Percentiles rank a stretch among this genome's conserved stretches.
Conservation (phyloP, 495 filamentous ascomycete genomes). For the Xylona heveae region DNA sequence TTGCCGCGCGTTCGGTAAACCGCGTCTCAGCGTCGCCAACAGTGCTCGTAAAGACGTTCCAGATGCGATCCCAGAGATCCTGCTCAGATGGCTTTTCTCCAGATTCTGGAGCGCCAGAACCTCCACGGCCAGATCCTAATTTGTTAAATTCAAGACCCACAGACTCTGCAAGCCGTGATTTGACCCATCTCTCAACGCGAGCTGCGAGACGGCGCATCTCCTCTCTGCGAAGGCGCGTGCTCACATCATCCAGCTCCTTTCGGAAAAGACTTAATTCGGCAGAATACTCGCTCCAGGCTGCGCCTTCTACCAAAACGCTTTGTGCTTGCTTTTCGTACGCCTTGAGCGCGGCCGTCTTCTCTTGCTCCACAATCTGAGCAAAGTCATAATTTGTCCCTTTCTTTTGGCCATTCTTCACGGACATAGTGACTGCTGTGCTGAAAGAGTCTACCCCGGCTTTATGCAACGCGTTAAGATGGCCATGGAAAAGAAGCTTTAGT, state of each 20-base stretch:
- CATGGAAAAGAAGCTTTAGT: constrained; percentile 69
- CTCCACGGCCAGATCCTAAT: constrained; percentile 66
- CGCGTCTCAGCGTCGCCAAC: constrained; percentile 66
- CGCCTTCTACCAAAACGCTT: constrained; percentile 48
- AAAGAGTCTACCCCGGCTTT: constrained; percentile 78
- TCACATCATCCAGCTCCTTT: constrained; percentile 78
- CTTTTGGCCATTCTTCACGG: constrained; percentile 84
- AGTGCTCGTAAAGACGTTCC: constrained; percentile 67
- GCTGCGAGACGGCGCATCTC: constrained; percentile 88
- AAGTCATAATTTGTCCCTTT: constrained; percentile 80
- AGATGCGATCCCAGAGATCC: constrained; percentile 90
- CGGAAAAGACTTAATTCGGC: constrained; percentile 36
- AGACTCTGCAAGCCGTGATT: constrained; percentile 64
- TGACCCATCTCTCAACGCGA: constrained; percentile 81
- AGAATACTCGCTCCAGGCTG: constrained; percentile 59
- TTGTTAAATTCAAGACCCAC: constrained; percentile 89
- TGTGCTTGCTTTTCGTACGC: constrained; percentile 60
- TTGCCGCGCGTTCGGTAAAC: constrained; percentile 71
- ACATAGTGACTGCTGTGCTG: constrained; percentile 58
- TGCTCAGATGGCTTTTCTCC: constrained; percentile 61
- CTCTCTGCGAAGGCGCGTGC: constrained; percentile 59
- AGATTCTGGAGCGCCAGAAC: constrained; percentile 53
- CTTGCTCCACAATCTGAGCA: constrained; percentile 71
- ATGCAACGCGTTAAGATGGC: constrained; percentile 68
- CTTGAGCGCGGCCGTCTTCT: constrained; percentile 53